phyloP scores from a whole-genome alignment of 2,329 filamentous ascomycete species.

The Paracorniculantispora psalliotae region DNA sequence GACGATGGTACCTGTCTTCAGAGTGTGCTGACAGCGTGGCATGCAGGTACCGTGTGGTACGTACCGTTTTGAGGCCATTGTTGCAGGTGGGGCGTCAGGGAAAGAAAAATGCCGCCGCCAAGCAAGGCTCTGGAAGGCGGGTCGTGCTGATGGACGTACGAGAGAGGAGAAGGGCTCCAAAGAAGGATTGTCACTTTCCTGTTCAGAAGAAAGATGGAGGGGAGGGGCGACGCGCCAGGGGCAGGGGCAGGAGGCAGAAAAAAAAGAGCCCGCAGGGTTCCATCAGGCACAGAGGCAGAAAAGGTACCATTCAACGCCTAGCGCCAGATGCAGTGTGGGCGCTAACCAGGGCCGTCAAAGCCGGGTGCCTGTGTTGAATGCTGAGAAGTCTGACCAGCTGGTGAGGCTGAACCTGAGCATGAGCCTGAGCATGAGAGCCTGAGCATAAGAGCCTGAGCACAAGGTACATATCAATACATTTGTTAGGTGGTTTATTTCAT shows the following conservation, averaged over 20 bases:
- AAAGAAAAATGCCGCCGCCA: background rate
- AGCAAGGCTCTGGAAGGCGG: constrained; percentile 5
- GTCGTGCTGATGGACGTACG: background rate
- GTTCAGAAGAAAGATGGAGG: background rate
- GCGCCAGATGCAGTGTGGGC: background rate
- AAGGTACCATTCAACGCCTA: background rate
- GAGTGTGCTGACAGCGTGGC: background rate
- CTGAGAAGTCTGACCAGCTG: background rate
- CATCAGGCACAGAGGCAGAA: background rate
- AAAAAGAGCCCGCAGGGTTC: background rate
- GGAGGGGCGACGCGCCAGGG: background rate
- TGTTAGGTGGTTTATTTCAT: no score
- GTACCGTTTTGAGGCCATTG: background rate
- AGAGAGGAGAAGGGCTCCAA: background rate
- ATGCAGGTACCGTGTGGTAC: constrained; percentile 3
- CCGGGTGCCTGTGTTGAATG: background rate
- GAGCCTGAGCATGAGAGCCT: no score
- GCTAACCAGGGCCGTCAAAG: background rate
- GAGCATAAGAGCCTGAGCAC: no score
- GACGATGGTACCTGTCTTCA: background rate
- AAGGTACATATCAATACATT: no score
- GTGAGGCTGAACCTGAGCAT: no score
- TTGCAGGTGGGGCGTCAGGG: no score
- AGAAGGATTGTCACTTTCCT: no score
- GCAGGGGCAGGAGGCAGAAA: background rate